These are phyloP conservation scores for Auricularia heimuer DNA, from an alignment of 768 basidiomycete species.

Conservation along the genomic window DNA sequence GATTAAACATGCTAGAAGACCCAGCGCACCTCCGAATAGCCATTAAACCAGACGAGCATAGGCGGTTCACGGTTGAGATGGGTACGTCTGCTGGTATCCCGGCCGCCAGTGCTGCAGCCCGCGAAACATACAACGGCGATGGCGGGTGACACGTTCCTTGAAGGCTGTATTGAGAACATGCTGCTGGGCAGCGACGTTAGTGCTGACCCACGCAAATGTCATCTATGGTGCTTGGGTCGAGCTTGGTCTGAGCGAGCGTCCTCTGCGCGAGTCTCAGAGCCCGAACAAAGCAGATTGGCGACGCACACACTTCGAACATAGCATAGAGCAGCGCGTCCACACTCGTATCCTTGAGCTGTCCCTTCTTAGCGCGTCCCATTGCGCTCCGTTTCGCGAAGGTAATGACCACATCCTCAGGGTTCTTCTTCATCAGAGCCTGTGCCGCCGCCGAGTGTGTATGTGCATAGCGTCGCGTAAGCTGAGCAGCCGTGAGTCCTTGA, in stretches of 20 bases:
- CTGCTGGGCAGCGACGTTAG: slow-evolving; percentile 10
- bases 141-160: slow-evolving; percentile 77
- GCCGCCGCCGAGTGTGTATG: background rate
- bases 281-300: background rate
- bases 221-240: slow-evolving; percentile 64
- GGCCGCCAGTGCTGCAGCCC: slow-evolving; percentile 79
- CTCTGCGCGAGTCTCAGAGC: background rate
- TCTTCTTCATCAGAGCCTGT: slow-evolving; percentile 47
- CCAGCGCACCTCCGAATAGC: slow-evolving; percentile 53
- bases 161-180: slow-evolving; percentile 4
- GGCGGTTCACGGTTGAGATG: slow-evolving; percentile 83
- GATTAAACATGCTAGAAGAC: background rate
- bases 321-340: slow-evolving; percentile 82
- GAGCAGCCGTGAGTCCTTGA: background rate
- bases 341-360: slow-evolving; percentile 79
- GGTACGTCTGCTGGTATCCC: slow-evolving; percentile 82
- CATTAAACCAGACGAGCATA: slow-evolving; percentile 92
- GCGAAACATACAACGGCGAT: slow-evolving; percentile 70
- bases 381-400: slow-evolving; percentile 86
- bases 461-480: background rate
- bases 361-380: slow-evolving; percentile 81
- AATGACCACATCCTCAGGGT: slow-evolving; percentile 77
- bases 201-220: slow-evolving; percentile 75
- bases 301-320: slow-evolving; percentile 56
- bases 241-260: slow-evolving; percentile 32